These are phyloP conservation scores for Tetraselmis chui DNA, from an alignment of 139 green algal genomes.

Conservation along the genomic window DNA sequence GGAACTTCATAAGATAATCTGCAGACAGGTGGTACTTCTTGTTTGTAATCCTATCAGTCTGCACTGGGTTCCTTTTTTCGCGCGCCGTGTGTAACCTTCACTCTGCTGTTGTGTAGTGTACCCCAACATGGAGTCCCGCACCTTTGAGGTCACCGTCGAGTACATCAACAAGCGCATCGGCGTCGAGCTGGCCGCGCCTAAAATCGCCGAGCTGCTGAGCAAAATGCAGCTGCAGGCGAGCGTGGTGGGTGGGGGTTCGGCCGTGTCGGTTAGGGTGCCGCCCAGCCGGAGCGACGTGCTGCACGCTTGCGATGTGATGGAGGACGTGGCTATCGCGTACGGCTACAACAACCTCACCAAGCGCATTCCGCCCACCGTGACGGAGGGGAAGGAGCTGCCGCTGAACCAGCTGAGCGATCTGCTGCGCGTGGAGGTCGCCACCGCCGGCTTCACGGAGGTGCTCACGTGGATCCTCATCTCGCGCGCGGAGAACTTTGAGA, in stretches of 20 bases:
- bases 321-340: slow-evolving; percentile 97
- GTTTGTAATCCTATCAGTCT: no score
- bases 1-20: no score
- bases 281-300: slow-evolving; percentile 88
- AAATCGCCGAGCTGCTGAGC: slow-evolving; percentile 63
- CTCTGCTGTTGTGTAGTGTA: slow-evolving; percentile 52
- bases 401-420: slow-evolving; percentile 87
- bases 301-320: slow-evolving; percentile 92
- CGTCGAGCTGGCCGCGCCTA: slow-evolving; percentile 37
- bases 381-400: slow-evolving; percentile 76
- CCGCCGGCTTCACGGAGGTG: slow-evolving; percentile 77
- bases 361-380: slow-evolving; percentile 56
- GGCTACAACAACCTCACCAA: slow-evolving; percentile 94
- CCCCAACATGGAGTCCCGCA: slow-evolving; percentile 62
- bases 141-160: slow-evolving; percentile 52
- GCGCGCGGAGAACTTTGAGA: slow-evolving; percentile 80
- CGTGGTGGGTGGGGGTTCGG: slow-evolving; percentile 5
- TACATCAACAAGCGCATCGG: slow-evolving; percentile 85
- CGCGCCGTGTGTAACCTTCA: no score
- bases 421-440: slow-evolving; percentile 76
- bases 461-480: slow-evolving; percentile 76
- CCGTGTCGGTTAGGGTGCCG: slow-evolving; percentile 53
- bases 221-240: slow-evolving; percentile 76
- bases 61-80: no score
- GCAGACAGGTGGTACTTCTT: no score